Percentiles rank a stretch among this genome's conserved stretches.
phyloP scores from a whole-genome alignment of 1,284 basidiomycete species.

The Ustanciosporium gigantosporum region DNA sequence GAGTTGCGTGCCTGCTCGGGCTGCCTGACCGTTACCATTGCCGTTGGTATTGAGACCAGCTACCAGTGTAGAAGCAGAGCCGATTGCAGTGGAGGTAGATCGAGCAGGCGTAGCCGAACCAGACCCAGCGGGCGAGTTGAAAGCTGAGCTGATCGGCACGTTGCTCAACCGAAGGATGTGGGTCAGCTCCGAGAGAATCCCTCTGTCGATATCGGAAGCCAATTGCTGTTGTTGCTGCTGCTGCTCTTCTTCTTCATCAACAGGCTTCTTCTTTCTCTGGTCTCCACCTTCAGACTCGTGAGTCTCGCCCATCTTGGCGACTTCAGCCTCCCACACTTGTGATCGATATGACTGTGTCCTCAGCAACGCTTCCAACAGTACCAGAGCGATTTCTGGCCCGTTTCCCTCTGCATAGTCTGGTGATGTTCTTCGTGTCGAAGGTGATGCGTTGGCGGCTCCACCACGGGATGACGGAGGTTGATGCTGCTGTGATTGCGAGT shows the following conservation, averaged over 20 bases:
- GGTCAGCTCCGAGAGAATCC: conserved; percentile 41
- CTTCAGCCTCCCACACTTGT: conserved; percentile 63
- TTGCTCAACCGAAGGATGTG: conserved; percentile 38
- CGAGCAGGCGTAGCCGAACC: conserved; percentile 33
- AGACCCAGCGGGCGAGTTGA: conserved; percentile 31
- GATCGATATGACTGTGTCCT: conserved; percentile 76
- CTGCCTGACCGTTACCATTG: conserved; percentile 4
- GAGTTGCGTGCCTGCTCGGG: conserved; percentile 71
- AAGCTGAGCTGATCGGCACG: conserved; percentile 10
- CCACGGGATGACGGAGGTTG: conserved; percentile 7
- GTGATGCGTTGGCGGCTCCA: conserved; percentile 3
- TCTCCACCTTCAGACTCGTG: conserved; percentile 1
- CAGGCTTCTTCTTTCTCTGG: conserved; percentile 12
- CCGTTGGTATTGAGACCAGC: conserved; percentile 18
- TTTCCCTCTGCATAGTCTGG: conserved; percentile 63
- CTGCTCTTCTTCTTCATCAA: conserved; percentile 10
- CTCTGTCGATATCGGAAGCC: conserved; percentile 15
- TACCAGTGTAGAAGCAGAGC: conserved; percentile 19
- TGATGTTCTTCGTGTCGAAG: conserved; percentile 20
- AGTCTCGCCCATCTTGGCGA: conserved; percentile 30
- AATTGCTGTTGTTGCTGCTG: conserved; percentile 4
- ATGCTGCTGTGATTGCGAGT: conserved; percentile 1
- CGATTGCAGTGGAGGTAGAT: conserved; percentile 2
- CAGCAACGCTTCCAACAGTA: conserved; percentile 84
- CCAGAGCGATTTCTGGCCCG: conserved; percentile 84